A percentile compares a stretch with the other conserved stretches of the same genome.
These are phyloP conservation scores for Trametes cinnabarina DNA, from an alignment of 768 basidiomycete species.

Conservation along the genomic window DNA sequence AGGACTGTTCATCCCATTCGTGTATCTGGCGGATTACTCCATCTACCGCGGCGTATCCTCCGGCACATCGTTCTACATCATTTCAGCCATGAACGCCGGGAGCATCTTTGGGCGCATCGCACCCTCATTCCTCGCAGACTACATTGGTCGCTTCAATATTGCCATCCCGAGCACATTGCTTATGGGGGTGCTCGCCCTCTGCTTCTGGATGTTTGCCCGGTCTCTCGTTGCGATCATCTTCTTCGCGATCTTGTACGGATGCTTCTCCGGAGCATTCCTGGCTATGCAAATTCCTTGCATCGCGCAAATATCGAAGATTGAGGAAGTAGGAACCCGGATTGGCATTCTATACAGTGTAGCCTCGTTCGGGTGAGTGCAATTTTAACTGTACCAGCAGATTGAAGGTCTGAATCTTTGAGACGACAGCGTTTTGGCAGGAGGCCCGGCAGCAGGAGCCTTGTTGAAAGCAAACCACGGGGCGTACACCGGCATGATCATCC, in stretches of 20 bases:
- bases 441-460: slow-evolving; percentile 57
- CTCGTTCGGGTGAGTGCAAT: slow-evolving; percentile 57
- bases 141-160: slow-evolving; percentile 28
- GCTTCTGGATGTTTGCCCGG: slow-evolving; percentile 27
- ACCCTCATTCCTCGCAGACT: slow-evolving; percentile 30
- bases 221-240: slow-evolving; percentile 24
- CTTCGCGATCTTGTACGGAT: slow-evolving; percentile 30
- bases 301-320: slow-evolving; percentile 53
- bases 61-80: slow-evolving; percentile 25
- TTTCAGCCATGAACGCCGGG: slow-evolving; percentile 31
- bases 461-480: slow-evolving; percentile 46
- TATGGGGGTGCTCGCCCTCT: slow-evolving; percentile 25
- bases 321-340: slow-evolving; percentile 59
- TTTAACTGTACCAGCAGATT: background rate
- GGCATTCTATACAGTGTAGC: slow-evolving; percentile 63
- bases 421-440: slow-evolving; percentile 18
- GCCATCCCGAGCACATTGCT: slow-evolving; percentile 25
- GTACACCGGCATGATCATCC: slow-evolving; percentile 48
- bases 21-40: slow-evolving; percentile 31
- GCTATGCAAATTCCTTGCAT: slow-evolving; percentile 16
- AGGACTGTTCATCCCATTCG: slow-evolving; percentile 28
- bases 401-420: too few species aligned
- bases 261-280: slow-evolving; percentile 27
- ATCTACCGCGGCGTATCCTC: slow-evolving; percentile 21
- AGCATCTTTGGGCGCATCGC: slow-evolving; percentile 28